These are phyloP conservation scores for Arthrinium puccinioides DNA, from an alignment of 2,329 filamentous ascomycete species.

Conservation along the genomic window DNA sequence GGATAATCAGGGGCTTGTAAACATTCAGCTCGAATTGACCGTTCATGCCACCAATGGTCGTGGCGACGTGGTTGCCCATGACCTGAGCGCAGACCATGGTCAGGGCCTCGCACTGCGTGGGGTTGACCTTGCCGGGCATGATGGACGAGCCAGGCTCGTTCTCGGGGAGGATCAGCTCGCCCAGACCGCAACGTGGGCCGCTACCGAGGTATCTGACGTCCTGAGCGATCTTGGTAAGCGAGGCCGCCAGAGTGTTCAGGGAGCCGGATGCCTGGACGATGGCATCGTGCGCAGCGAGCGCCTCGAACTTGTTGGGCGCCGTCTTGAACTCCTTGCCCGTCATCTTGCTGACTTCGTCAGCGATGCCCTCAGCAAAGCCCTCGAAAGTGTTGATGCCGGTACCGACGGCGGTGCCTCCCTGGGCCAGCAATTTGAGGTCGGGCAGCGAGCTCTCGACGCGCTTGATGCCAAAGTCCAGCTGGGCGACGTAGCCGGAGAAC, in stretches of 20 bases:
- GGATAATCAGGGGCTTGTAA: conserved; percentile 95
- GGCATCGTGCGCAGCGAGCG: conserved; percentile 90
- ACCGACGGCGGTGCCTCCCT: conserved; percentile 94
- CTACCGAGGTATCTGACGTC: conserved; percentile 96
- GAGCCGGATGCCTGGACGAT: conserved; percentile 90
- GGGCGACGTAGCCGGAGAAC: conserved; percentile 94
- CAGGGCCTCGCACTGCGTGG: conserved; percentile 93
- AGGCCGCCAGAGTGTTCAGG: conserved; percentile 85
- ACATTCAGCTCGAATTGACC: conserved; percentile 99
- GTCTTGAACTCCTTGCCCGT: conserved; percentile 92
- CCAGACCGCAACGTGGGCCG: conserved; percentile 89
- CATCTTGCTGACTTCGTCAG: conserved; percentile 83
- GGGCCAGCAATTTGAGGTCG: conserved; percentile 78
- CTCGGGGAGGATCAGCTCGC: conserved; percentile 87
- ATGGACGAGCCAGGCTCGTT: conserved; percentile 97
- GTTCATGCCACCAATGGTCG: conserved; percentile 91
- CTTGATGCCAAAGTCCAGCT: conserved; percentile 85
- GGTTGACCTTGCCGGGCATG: conserved; percentile 99
- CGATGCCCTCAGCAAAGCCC: conserved; percentile 91
- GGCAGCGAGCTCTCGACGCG: conserved; percentile 78
- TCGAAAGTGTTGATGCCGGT: conserved; percentile 97
- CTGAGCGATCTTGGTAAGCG: conserved; percentile 96
- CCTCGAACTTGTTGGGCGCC: conserved; percentile 98
- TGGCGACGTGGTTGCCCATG: conserved; percentile 92
- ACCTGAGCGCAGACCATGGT: conserved; percentile 98